Conservation (phyloP, 1,139 yeast genomes). For the Hemisphaericaspora subhashii region DNA sequence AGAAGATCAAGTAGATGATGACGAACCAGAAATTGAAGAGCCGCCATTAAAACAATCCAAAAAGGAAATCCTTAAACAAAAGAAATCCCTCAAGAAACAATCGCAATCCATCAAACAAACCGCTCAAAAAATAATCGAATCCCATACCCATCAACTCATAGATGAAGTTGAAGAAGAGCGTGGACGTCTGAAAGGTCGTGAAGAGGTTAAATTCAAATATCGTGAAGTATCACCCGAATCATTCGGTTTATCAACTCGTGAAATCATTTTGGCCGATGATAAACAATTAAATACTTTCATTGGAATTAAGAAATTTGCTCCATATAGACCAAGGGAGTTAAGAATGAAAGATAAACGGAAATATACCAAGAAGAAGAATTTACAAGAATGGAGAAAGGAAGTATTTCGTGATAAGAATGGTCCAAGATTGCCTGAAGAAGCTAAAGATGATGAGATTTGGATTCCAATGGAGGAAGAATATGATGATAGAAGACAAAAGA, state of each 20-base stretch:
- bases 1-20: constrained; percentile 44
- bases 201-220: constrained; percentile 66
- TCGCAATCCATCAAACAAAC: constrained; percentile 59
- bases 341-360: constrained; percentile 79
- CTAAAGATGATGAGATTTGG: constrained; percentile 37
- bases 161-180: constrained; percentile 70
- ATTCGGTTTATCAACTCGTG: constrained; percentile 83
- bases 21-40: constrained; percentile 22
- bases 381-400: constrained; percentile 87
- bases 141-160: constrained; percentile 41
- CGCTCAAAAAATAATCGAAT: constrained; percentile 70
- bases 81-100: constrained; percentile 62
- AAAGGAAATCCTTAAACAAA: constrained; percentile 52
- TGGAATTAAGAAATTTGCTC: constrained; percentile 90
- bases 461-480: constrained; percentile 29
- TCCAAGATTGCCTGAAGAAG: constrained; percentile 39
- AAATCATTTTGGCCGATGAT: constrained; percentile 89
- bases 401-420: constrained; percentile 72
- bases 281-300: constrained; percentile 76
- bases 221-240: constrained; percentile 95
- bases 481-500: neutral
- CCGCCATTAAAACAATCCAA: constrained; percentile 43
- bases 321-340: constrained; percentile 78
- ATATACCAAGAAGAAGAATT: constrained; percentile 75
- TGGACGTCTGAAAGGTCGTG: constrained; percentile 45